Conservation (phyloP, 78 protist species). For the Thecamonas trahens region DNA sequence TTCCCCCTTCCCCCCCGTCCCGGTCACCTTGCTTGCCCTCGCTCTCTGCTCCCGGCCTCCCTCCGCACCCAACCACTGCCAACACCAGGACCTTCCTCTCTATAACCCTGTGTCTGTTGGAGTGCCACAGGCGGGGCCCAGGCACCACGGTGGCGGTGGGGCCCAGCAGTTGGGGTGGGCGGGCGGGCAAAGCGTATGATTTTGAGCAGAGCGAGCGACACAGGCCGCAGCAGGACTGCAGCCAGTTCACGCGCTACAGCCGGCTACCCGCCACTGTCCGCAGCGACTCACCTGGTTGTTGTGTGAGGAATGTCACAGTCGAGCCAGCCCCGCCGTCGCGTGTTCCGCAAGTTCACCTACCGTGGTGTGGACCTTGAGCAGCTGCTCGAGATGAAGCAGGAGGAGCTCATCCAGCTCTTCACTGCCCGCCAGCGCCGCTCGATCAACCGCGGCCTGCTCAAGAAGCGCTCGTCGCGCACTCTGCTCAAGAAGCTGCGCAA, state of each 20-base stretch:
- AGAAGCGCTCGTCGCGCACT: constrained; percentile 49
- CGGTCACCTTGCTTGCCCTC: too few relatives aligned
- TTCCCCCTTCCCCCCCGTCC: too few relatives aligned
- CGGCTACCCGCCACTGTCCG: not conserved
- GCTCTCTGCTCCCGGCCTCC: too few relatives aligned
- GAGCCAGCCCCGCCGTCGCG: constrained; percentile 59
- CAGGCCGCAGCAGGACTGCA: too few relatives aligned
- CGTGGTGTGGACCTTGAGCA: constrained; percentile 94
- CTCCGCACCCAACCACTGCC: too few relatives aligned
- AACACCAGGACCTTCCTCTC: too few relatives aligned
- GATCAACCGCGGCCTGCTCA: constrained; percentile 81
- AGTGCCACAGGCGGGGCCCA: too few relatives aligned
- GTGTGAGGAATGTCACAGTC: not conserved
- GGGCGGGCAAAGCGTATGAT: too few relatives aligned
- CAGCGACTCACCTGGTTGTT: not conserved
- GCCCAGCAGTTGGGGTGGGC: too few relatives aligned
- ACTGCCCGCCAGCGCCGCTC: constrained; percentile 92
- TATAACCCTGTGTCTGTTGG: too few relatives aligned
- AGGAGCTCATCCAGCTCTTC: constrained; percentile 71
- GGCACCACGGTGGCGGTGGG: too few relatives aligned
- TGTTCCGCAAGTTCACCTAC: constrained; percentile 94
- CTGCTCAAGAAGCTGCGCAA: constrained; percentile 85
- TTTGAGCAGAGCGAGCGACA: too few relatives aligned
- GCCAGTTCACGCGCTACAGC: not conserved
- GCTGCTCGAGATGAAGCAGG: constrained; percentile 74